Conservation (phyloP, 495 filamentous ascomycete species). For the Penicillium bovifimosum region DNA sequence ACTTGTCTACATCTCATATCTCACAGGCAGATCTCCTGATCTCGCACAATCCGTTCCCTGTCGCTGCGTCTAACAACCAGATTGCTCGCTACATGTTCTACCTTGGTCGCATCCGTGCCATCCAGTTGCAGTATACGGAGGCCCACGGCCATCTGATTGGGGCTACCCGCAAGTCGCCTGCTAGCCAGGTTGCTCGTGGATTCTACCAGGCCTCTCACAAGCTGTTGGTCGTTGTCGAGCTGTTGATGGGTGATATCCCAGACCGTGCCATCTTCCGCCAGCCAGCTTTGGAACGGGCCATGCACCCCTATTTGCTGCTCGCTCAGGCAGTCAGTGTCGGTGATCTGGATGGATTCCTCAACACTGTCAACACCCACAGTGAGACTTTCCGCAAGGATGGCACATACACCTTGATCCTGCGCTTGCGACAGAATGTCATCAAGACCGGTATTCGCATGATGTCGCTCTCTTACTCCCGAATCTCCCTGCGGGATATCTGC, state of each 20-base stretch:
- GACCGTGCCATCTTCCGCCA: slow-evolving; percentile 91
- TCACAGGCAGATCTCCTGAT: slow-evolving; percentile 93
- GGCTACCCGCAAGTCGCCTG: slow-evolving; percentile 89
- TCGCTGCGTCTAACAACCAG: slow-evolving; percentile 92
- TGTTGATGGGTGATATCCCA: slow-evolving; percentile 98
- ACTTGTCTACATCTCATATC: slow-evolving; percentile 93
- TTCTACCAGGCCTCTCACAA: slow-evolving; percentile 96
- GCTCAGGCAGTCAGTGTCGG: slow-evolving; percentile 93
- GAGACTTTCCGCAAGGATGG: slow-evolving; percentile 86
- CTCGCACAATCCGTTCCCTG: slow-evolving; percentile 88
- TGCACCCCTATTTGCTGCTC: slow-evolving; percentile 87
- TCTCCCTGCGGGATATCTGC: slow-evolving; percentile 96
- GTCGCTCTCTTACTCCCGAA: slow-evolving; percentile 93
- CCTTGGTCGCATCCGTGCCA: slow-evolving; percentile 89
- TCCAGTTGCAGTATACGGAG: slow-evolving; percentile 92
- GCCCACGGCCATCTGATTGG: slow-evolving; percentile 91
- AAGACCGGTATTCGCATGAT: slow-evolving; percentile 99
- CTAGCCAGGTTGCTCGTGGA: slow-evolving; percentile 78
- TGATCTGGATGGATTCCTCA: slow-evolving; percentile 86
- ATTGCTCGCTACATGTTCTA: slow-evolving; percentile 96
- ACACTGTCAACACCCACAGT: slow-evolving; percentile 70
- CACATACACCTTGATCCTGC: slow-evolving; percentile 91
- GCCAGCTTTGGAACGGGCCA: slow-evolving; percentile 72
- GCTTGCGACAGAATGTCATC: slow-evolving; percentile 96
- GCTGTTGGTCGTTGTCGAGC: slow-evolving; percentile 86